Base-by-base conservation (phyloP, 306 rosid species). In the Cotoneaster glaucophyllus region DNA sequence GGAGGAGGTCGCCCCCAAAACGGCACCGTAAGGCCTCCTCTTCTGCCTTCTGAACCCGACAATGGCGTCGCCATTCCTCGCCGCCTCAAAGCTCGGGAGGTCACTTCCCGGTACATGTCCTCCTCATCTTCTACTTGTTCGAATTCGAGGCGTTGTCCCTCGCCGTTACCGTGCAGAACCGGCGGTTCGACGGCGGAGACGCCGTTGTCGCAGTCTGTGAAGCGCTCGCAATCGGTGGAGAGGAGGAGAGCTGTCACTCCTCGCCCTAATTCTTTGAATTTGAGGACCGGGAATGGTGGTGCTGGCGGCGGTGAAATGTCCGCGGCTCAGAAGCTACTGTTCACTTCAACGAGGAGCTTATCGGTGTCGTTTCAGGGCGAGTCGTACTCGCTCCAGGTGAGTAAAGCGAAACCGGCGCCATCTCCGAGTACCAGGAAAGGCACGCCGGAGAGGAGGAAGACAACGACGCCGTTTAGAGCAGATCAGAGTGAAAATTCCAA, bases 301-400 rank as follows among this genome's bases (percentile, higher is more conserved):
- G 75, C 70, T 17, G 44, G 77, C 15, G 84, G 73, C 8, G 81
- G 81, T 6, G 85, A 78, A 80, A 78, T 91, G 75, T 84, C 91
- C 0, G 85, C 87, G 21, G 88, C 93, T 74, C 96, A 92, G 84
- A 96, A 85, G 83, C 82, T 89, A 80, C 83, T 96, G 66, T 85
- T 85, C 74, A 88, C 96, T 69, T 93, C 98, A 28, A 88, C 93
- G 7, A 83, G 98, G 85, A 96, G 96, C 74, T 87, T 96, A 28
- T 86, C 97, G 52, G 97, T 89, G 68, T 96, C 99, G 77, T 96
- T 96, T 76, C 99, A 96, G 74, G 98, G 97, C 0, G 98, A 89
- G 83, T 92, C 99, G 66, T 96, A 86, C 79, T 83, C 99, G 74
- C 80, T 89, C 66, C 96, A 89, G 84, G 93, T 89, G 22, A 89